phyloP scores from a whole-genome alignment of 257 asterid species.

The Lantana camara region DNA sequence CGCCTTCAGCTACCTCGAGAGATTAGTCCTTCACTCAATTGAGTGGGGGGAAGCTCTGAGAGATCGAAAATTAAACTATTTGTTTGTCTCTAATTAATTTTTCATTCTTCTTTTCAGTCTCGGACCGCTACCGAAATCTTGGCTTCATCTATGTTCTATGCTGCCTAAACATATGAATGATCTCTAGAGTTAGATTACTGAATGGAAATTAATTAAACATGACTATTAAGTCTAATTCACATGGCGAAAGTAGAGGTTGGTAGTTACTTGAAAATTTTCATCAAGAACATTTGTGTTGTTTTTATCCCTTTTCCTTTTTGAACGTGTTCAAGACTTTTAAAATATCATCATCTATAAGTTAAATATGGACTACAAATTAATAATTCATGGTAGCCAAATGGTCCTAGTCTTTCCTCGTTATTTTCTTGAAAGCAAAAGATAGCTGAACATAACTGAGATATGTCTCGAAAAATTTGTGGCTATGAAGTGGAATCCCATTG shows the following conservation, averaged over 20 bases:
- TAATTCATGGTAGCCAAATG: background rate
- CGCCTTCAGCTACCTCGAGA: no score
- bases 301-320: background rate
- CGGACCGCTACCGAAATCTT: no score
- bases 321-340: background rate
- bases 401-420: no score
- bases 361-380: background rate
- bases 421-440: no score
- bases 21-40: no score
- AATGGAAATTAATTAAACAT: background rate
- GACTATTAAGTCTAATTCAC: background rate
- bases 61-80: no score
- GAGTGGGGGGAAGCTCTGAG: no score
- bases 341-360: background rate
- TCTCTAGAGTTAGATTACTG: background rate
- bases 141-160: no score
- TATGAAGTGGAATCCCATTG: slow-evolving; percentile 10
- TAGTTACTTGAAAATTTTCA: no score
- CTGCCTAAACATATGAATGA: background rate
- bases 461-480: background rate
- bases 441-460: background rate
- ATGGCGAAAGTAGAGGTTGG: no score
- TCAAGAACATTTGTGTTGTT: background rate
- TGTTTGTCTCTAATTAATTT: no score
- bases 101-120: no score